phyloP scores from a whole-genome alignment of 1,139 yeast genomes.

The Pichia norvegensis region DNA sequence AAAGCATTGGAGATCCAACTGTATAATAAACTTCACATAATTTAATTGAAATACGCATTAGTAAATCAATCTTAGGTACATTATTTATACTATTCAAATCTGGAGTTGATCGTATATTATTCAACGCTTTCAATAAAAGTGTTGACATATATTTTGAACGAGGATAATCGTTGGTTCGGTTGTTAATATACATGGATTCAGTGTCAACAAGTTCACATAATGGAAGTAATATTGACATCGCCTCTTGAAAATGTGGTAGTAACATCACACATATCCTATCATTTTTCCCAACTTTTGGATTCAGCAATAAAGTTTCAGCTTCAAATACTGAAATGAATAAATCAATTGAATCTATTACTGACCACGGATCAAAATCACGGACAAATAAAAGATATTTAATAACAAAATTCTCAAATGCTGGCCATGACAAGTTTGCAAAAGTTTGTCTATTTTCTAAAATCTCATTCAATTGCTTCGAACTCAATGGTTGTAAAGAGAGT shows the following conservation, averaged over 20 bases:
- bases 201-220: slow-evolving; percentile 44
- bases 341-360: slow-evolving; percentile 51
- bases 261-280: slow-evolving; percentile 26
- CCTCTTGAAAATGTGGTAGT: slow-evolving; percentile 36
- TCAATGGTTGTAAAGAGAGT: slow-evolving; percentile 15
- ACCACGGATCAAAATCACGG: slow-evolving; percentile 53
- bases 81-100: slow-evolving; percentile 32
- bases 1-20: slow-evolving; percentile 56
- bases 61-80: slow-evolving; percentile 41
- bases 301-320: slow-evolving; percentile 52
- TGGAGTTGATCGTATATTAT: slow-evolving; percentile 53
- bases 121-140: slow-evolving; percentile 51
- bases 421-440: slow-evolving; percentile 38
- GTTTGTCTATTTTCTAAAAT: slow-evolving; percentile 28
- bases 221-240: slow-evolving; percentile 40
- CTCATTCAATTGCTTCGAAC: slow-evolving; percentile 15
- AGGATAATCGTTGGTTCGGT: slow-evolving; percentile 34
- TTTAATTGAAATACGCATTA: slow-evolving; percentile 48
- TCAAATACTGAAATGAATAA: slow-evolving; percentile 44
- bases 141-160: slow-evolving; percentile 51
- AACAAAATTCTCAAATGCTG: slow-evolving; percentile 47
- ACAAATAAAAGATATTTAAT: slow-evolving; percentile 44
- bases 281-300: slow-evolving; percentile 42
- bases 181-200: slow-evolving; percentile 36
- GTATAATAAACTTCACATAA: slow-evolving; percentile 58